Conservation (phyloP, 305 asterid genomes). For the Plantago coronopus region DNA sequence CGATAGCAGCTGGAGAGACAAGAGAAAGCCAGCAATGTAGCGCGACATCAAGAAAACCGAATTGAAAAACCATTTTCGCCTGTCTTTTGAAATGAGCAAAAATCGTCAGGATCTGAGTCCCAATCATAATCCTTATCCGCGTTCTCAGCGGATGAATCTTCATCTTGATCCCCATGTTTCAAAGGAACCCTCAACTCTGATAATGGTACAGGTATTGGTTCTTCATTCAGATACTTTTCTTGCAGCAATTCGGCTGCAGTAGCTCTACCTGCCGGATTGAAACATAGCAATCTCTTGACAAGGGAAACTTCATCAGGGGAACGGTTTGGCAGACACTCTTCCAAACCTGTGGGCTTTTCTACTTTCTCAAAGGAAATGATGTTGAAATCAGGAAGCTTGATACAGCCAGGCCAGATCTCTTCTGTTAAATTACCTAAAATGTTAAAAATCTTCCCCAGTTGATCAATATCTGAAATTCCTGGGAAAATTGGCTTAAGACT, state of each 20-base stretch:
- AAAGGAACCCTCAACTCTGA: constrained; percentile 75
- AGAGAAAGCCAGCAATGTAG: not conserved
- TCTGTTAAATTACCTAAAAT: constrained; percentile 68
- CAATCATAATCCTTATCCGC: constrained; percentile 46
- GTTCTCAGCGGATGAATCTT: constrained; percentile 51
- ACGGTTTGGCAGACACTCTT: constrained; percentile 51
- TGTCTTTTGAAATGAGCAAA: constrained; percentile 47
- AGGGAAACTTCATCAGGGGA: constrained; percentile 60
- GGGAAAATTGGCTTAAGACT: constrained; percentile 75
- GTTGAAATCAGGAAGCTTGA: constrained; percentile 77
- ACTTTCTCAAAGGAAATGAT: constrained; percentile 65
- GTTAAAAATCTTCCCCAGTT: constrained; percentile 58
- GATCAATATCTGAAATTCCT: constrained; percentile 87
- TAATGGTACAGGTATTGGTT: constrained; percentile 60
- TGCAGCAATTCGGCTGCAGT: constrained; percentile 73
- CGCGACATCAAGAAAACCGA: constrained; percentile 46
- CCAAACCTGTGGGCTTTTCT: constrained; percentile 68
- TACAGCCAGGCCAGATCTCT: constrained; percentile 83
- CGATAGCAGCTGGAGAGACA: not conserved
- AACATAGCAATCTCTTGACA: constrained; percentile 56
- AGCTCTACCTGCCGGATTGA: constrained; percentile 68
- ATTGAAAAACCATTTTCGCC: constrained; percentile 64
- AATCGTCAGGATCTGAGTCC: constrained; percentile 72
- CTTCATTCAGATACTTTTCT: constrained; percentile 76
- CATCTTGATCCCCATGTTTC: constrained; percentile 40